A percentile compares a stretch with the other conserved stretches of the same genome.
These are phyloP conservation scores for Oleoguttula mirabilis DNA, from an alignment of 495 filamentous ascomycete genomes.

Conservation along the genomic window DNA sequence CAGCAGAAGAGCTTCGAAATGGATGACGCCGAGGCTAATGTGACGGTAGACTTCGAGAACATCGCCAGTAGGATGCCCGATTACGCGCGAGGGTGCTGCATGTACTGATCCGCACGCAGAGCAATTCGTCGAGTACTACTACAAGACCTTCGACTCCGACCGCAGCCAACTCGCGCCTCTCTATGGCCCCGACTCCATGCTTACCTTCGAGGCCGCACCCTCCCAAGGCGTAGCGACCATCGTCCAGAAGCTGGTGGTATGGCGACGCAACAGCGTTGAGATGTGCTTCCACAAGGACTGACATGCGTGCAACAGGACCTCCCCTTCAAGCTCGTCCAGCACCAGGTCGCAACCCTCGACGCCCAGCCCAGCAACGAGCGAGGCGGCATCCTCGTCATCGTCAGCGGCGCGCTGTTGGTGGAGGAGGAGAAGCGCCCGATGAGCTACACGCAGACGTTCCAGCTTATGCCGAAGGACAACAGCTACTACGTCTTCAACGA, in stretches of 20 bases:
- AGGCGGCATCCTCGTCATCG: constrained; percentile 65
- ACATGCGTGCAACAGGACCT: constrained; percentile 44
- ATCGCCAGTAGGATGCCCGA: constrained; percentile 15
- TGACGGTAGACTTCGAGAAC: constrained; percentile 18
- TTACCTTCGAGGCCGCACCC: constrained; percentile 72
- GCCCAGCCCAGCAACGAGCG: constrained; percentile 54
- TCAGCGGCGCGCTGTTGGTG: constrained; percentile 74
- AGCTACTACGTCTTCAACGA: constrained; percentile 85
- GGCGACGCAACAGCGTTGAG: constrained; percentile 15
- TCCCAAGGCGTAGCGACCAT: constrained; percentile 50
- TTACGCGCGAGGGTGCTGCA: not conserved
- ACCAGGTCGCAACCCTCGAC: constrained; percentile 56
- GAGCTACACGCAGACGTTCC: constrained; percentile 77
- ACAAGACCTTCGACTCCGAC: constrained; percentile 64
- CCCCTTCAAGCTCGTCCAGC: constrained; percentile 67
- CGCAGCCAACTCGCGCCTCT: constrained; percentile 50
- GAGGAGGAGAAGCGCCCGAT: constrained; percentile 71
- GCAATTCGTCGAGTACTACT: constrained; percentile 81
- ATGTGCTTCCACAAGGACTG: not conserved
- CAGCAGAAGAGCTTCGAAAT: not conserved
- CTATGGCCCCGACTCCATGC: constrained; percentile 81
- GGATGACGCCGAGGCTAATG: too few species aligned
- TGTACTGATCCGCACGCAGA: constrained; percentile 35
- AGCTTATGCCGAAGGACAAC: constrained; percentile 54
- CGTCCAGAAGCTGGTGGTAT: constrained; percentile 64